phyloP scores from a whole-genome alignment of 192 early-diverging fungal species.

The Dispira parvispora region DNA sequence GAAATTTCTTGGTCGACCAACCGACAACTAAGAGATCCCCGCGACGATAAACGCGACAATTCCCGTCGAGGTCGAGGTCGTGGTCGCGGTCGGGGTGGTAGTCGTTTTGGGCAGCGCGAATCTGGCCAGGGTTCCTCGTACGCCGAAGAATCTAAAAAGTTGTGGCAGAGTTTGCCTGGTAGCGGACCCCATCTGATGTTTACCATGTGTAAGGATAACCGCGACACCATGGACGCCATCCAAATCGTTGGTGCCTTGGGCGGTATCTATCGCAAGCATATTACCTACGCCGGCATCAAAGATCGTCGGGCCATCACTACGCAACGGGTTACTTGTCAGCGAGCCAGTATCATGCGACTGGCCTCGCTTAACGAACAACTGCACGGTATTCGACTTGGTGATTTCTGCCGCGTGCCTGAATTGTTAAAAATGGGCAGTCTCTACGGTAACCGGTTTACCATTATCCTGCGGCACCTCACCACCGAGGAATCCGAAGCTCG shows the following conservation, averaged over 20 bases:
- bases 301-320: slow-evolving; percentile 82
- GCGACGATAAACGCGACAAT: background rate
- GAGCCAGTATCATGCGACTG: slow-evolving; percentile 29
- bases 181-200: slow-evolving; percentile 30
- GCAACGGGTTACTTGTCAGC: slow-evolving; percentile 29
- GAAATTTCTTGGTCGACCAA: slow-evolving; percentile 11
- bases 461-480: slow-evolving; percentile 47
- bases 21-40: background rate
- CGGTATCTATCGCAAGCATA: slow-evolving; percentile 22
- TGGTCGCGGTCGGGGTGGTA: slow-evolving; percentile 6
- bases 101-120: slow-evolving; percentile 10
- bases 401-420: slow-evolving; percentile 49
- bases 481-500: slow-evolving; percentile 25
- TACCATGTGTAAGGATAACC: slow-evolving; percentile 82
- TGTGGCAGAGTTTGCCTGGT: slow-evolving; percentile 47
- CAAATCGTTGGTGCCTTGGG: slow-evolving; percentile 13
- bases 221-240: slow-evolving; percentile 68
- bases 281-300: slow-evolving; percentile 87
- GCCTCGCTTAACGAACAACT: slow-evolving; percentile 29
- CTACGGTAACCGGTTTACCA: slow-evolving; percentile 77
- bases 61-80: background rate
- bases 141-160: slow-evolving; percentile 28
- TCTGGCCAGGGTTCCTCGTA: background rate
- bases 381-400: slow-evolving; percentile 46
- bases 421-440: slow-evolving; percentile 71